A percentile compares a stretch with the other conserved stretches of the same genome.
phyloP scores from a whole-genome alignment of 495 filamentous ascomycete species.

The Trichocladium uniseriatum region DNA sequence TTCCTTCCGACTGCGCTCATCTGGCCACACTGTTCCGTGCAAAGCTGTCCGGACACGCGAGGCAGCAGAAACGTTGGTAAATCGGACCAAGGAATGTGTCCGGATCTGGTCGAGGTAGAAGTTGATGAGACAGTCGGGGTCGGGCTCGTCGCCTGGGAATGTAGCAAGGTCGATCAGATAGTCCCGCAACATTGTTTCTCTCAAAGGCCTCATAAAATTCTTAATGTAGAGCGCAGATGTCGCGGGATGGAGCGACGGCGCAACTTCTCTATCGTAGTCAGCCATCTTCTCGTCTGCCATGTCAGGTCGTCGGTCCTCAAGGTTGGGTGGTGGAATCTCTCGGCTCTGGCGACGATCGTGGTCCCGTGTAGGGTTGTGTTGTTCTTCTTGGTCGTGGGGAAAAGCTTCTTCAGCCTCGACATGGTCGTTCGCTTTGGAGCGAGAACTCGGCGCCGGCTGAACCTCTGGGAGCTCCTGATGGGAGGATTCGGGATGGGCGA shows the following conservation, averaged over 20 bases:
- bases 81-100: slow-evolving; percentile 76
- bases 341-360: background rate
- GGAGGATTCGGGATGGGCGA: background rate
- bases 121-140: slow-evolving; percentile 47
- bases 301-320: background rate
- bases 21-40: slow-evolving; percentile 75
- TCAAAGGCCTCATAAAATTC: slow-evolving; percentile 82
- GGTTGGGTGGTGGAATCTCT: background rate
- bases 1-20: slow-evolving; percentile 72
- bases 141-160: slow-evolving; percentile 39
- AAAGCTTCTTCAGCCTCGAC: slow-evolving; percentile 7
- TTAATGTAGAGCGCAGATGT: slow-evolving; percentile 85
- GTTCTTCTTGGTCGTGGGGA: background rate
- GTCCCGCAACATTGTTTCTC: slow-evolving; percentile 49
- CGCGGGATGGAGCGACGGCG: slow-evolving; percentile 69
- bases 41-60: slow-evolving; percentile 67
- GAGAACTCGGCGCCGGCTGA: background rate
- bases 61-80: slow-evolving; percentile 58
- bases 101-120: slow-evolving; percentile 80
- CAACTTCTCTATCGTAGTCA: slow-evolving; percentile 36
- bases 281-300: slow-evolving; percentile 5
- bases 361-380: background rate
- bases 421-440: background rate
- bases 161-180: slow-evolving; percentile 63
- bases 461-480: background rate